Conservation (phyloP, 169 alveolate genomes). For the Toxoplasma gondii region DNA sequence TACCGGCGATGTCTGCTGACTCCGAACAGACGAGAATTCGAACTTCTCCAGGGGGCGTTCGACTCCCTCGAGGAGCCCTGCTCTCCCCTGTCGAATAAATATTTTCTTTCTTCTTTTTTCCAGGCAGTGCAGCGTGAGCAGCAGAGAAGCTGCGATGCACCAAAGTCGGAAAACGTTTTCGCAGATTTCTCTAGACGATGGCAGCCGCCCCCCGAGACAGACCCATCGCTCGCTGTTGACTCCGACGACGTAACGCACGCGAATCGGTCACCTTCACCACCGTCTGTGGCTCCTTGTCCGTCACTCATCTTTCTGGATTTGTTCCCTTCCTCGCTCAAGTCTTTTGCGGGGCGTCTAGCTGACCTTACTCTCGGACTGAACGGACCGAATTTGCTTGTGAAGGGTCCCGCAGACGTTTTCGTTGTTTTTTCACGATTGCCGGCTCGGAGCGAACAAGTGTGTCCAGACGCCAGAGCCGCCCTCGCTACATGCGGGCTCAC, state of each 20-base stretch:
- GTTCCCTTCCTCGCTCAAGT: not conserved
- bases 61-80: not conserved
- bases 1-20: constrained; percentile 38
- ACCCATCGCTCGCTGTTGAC: not conserved
- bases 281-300: not conserved
- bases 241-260: not conserved
- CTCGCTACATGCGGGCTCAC: constrained; percentile 16
- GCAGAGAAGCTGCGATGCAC: not conserved
- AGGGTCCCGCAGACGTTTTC: constrained; percentile 48
- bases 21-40: constrained; percentile 51
- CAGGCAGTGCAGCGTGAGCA: not conserved
- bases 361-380: not conserved
- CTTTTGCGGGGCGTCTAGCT: not conserved
- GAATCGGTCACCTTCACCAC: constrained; percentile 13
- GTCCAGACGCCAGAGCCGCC: not conserved
- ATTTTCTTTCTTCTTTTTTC: not conserved
- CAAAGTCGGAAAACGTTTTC: not conserved
- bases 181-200: not conserved
- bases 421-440: not conserved
- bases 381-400: constrained; percentile 53
- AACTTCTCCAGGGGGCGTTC: constrained; percentile 37
- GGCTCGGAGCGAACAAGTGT: not conserved
- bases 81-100: not conserved
- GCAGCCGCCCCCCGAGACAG: not conserved
- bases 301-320: not conserved